Evolutionary conservation across 2,329 filamentous ascomycete genomes (phyloP), one percentile per base, ranked within the genome.

Genomic region (Myrmaecium sp.): DNA sequence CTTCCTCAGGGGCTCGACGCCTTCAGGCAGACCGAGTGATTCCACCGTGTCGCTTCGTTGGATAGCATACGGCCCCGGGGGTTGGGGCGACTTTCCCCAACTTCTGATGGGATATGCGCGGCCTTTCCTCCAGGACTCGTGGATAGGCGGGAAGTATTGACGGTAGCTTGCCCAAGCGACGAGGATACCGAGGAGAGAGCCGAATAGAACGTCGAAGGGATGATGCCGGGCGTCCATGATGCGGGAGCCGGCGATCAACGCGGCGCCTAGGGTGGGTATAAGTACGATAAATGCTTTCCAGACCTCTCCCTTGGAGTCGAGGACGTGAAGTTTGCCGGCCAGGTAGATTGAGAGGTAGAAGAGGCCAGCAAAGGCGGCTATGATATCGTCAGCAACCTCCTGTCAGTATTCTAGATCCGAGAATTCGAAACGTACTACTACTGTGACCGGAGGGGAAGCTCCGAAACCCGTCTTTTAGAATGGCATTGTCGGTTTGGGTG

Each of bases 221-320:
- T 71, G 66, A 31, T 71, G 66, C 10, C 66, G 57, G 13, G 65
- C 65, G 36, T 71, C 66, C 66, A 70, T 70, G 30, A 70, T 70
- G 23, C 66, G 60, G 9, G 60, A 62, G 19, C 64, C 60, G 5
- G 66, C 62, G 28, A 71, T 55, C 21, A 70, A 52, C 7, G 57
- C 54, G 11, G 66, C 66, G 13, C 53, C 64, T 10, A 71, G 52
- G 6, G 57, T 53, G 1, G 66, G 66, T 4, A 63, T 47, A 32
- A 67, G 47, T 20, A 68, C 57, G 13, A 70, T 40, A 29, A 69
- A 55, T 2, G 61, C 48, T 39, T 69, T 69, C 66, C 66, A 71
- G 10, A 66, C 63, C 40, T 70, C 66, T 17, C 66, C 66, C 33
- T 62, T 62, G 29, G 64, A 67, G 43, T 71, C 66, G 37, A 69